Evolutionary conservation across 192 early-diverging fungal species (phyloP).

Genomic region (Allomyces arbusculus): DNA sequence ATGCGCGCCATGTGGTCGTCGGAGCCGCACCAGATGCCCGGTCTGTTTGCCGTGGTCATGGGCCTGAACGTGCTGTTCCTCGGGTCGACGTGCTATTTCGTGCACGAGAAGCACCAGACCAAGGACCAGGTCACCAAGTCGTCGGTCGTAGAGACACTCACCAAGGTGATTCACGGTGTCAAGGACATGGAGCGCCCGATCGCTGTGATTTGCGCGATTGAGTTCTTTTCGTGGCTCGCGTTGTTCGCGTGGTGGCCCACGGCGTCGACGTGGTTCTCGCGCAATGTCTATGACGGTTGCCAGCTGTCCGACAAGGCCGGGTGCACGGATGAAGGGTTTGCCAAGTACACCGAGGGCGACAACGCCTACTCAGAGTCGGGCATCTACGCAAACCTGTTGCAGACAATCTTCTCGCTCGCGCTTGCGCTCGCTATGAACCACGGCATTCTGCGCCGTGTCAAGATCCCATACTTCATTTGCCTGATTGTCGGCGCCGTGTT

Average conservation of each 20-base stretch:
- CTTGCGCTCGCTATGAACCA: background rate
- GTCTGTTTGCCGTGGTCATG: constrained; percentile 4
- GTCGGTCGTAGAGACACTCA: background rate
- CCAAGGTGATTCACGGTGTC: constrained; percentile 1
- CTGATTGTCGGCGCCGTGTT: constrained; percentile 6
- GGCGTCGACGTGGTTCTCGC: constrained; percentile 4
- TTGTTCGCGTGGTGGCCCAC: constrained; percentile 9
- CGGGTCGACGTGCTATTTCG: background rate
- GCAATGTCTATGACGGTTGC: constrained; percentile 6
- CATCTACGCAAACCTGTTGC: constrained; percentile 6
- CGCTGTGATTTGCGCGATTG: constrained; percentile 2
- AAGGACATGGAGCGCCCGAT: constrained; percentile 4
- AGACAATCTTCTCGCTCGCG: constrained; percentile 5
- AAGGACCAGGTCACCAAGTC: constrained; percentile 1
- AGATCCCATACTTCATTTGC: constrained; percentile 2
- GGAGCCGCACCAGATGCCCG: background rate
- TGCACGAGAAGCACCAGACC: constrained; percentile 5
- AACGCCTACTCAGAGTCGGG: constrained; percentile 2
- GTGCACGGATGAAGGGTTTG: constrained; percentile 3
- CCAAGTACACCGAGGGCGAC: background rate
- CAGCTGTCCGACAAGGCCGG: background rate
- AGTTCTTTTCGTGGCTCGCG: constrained; percentile 10
- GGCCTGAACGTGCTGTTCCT: constrained; percentile 9
- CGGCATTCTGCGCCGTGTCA: constrained; percentile 7
- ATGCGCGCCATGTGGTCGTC: constrained; percentile 1